Base-by-base conservation (phyloP, 2,329 filamentous ascomycete species). In the Pseudogymnoascus sp. region DNA sequence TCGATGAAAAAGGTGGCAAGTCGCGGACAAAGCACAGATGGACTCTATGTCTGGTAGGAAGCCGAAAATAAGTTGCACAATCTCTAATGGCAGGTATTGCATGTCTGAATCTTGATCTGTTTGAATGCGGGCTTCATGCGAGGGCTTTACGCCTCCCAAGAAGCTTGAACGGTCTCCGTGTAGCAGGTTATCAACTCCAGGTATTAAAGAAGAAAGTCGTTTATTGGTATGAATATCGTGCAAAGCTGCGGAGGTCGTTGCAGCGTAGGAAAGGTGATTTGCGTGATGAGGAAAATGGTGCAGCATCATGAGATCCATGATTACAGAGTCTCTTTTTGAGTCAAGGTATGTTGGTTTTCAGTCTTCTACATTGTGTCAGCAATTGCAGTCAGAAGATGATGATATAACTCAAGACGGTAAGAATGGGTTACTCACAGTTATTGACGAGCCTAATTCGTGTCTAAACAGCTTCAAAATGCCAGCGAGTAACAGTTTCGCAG, bases 61-160 rank as follows among this genome's bases (percentile, higher is more conserved):
- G n/a, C 40, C 46, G 6, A 53, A 64, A 33, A 64, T 59, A 7
- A 63, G 37, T 7, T 63, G 38, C 11, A 64, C 16, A 19, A 64
- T 28, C 33, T 64, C 62, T 6, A 64, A 1, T 26, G 62, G 62
- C 33, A 62, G 61, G 33, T 62, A 31, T 14, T 62, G 46, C 46
- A 62, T 24, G 24, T 38, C 46, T 60, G 62, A 56, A 22, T 33
- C 50, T 56, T 56, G 50, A 6, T 61, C 10, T 5, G 33, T 7
- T 31, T 16, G 59, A 46, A 14, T 24, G 35, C 22, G 16, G 40
- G 22, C 24, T n/a, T 40, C 33, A 6, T 11, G 59, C n/a, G 35
- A 40, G 35, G 6, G 59, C 28, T 56, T 56, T 33, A n/a, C 28
- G 1, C n/a, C 6, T 14, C 50, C n/a, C 16, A 56, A 31, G 46